Base-by-base conservation (phyloP, 78 protist species). In the Acrasis kona region DNA sequence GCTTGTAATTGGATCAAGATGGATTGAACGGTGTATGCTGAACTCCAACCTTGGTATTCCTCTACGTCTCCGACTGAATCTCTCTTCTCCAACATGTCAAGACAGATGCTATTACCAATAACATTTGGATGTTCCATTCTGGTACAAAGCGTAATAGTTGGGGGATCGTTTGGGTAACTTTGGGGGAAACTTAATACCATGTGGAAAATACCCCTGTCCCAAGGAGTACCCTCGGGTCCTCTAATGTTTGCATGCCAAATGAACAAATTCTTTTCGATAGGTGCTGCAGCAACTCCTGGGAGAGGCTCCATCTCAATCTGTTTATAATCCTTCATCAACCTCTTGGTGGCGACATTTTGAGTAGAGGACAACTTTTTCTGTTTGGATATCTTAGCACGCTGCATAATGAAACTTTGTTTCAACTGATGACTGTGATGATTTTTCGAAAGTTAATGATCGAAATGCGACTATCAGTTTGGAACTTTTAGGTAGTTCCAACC, bases 191-290 rank as follows among this genome's bases (percentile, higher is more conserved):
- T 82, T 58, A 77, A 10, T 4, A 9, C 3, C 31, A 96, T 96
- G 78, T 95, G 98, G 73, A 92, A 95, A 34, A 91, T 8, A 5
- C 98, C 98, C 10, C 85, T 93, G 1, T 71, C 87, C 39, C 81
- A 95, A 5, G 78, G 81, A 0, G 92, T 79, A 37, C 78, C 98
- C 1, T 39, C 39, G 3, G 97, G 94, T 2, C 98, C 98, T 30
- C 93, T 84, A 3, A 95, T 65, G n/a, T 94, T 89, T 42, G 92
- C 92, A 71, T 92, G 96, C 98, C 98, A 95, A 34, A 89, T 95
- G 35, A 95, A 89, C 50, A 4, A 2, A 36, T 77, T 77, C 6
- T 77, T 39, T 12, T 77, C 73, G 7, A 29, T 6, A 3, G 81
- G 81, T 5, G 50, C 30, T 19, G 76, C 76, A 6, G 5, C 2